Evolutionary conservation across 1,284 basidiomycete genomes (phyloP), one percentile per base, ranked within the genome.

Genomic region (Boletellus deceptivus): DNA sequence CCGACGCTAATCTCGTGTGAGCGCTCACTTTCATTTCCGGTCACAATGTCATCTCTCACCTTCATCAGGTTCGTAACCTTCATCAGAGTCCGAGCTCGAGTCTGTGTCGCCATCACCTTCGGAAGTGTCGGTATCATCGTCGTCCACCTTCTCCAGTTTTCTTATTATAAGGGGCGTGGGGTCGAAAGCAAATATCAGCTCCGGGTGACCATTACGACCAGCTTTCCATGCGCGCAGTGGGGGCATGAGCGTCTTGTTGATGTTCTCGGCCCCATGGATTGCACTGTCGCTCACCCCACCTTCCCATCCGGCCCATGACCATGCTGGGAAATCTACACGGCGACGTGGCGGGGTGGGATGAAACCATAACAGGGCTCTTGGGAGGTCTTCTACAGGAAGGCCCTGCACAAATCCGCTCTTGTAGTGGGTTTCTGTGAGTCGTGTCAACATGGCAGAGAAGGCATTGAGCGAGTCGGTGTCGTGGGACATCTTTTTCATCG

Each of bases 391-490:
- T 18, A 42, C 8, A 10, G 40, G 40, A 17, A 41, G 25, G 6
- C 25, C 40, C 8, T 29, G 40, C 25, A 58, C 10, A n/a, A 60
- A 62, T n/a, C 58, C 55, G 1, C 9, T 5, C n/a, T 43, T 22
- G 46, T 52, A 58, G 39, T 36, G 5, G 2, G 8, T 43, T 13
- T 49, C 48, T 4, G 16, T 10, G 11, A 56, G n/a, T 22, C 50
- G 42, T 3, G 46, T 49, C 17, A 54, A 46, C 7, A 59, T 6
- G 8, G 56, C 54, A 7, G 56, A 52, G 9, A 59, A 59, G 14
- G 56, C 59, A 6, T 50, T 41, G 36, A 53, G 49, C 4, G 59
- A 41, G 24, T 57, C 60, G 4, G 27, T 35, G n/a, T 59, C 59
- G 9, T 36, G 16, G 11, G 47, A 18, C 48, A 58, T 43, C 8